Conservation (phyloP, 1,139 yeast species). For the Debaryomycetaceae sp. region DNA sequence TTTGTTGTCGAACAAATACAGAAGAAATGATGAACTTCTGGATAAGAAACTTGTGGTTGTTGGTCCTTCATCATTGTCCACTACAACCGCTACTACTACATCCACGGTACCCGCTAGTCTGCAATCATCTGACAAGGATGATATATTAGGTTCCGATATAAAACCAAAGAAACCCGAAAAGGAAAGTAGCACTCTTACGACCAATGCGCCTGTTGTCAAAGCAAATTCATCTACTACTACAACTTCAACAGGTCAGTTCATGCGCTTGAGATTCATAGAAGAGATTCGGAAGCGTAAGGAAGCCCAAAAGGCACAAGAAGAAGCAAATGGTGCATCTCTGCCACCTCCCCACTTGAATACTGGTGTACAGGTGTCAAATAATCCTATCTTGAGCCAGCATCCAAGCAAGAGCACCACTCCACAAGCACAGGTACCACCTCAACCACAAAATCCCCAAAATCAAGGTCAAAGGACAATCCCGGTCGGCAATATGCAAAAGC, state of each 20-base stretch:
- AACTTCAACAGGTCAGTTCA: conserved; percentile 38
- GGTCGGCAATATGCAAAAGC: conserved; percentile 3
- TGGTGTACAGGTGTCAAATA: conserved; percentile 4
- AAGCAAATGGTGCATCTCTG: conserved; percentile 27
- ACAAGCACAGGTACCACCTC: conserved; percentile 16
- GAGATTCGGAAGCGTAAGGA: conserved; percentile 46
- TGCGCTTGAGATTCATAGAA: conserved; percentile 47
- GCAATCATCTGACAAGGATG: conserved; percentile 12
- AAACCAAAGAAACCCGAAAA: conserved; percentile 25
- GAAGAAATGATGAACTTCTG: conserved; percentile 33
- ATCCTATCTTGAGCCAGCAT: conserved; percentile 9
- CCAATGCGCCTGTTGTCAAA: conserved; percentile 16
- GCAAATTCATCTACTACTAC: conserved; percentile 19
- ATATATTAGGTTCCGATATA: conserved; percentile 17
- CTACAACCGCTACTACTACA: conserved; percentile 6
- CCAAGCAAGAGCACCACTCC: conserved; percentile 7
- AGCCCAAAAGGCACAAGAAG: conserved; percentile 42
- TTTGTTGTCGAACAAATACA: conserved; percentile 40
- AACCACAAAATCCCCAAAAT: conserved; percentile 16
- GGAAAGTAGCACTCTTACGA: conserved; percentile 7
- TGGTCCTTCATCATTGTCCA: conserved; percentile 26
- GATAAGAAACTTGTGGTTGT: conserved; percentile 42
- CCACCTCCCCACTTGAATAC: not conserved
- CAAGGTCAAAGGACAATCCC: conserved; percentile 7
- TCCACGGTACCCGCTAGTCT: conserved; percentile 12